A percentile compares a stretch with the other conserved stretches of the same genome.
phyloP scores from a whole-genome alignment of 2,329 filamentous ascomycete genomes.

The Aspergillus uvarum region DNA sequence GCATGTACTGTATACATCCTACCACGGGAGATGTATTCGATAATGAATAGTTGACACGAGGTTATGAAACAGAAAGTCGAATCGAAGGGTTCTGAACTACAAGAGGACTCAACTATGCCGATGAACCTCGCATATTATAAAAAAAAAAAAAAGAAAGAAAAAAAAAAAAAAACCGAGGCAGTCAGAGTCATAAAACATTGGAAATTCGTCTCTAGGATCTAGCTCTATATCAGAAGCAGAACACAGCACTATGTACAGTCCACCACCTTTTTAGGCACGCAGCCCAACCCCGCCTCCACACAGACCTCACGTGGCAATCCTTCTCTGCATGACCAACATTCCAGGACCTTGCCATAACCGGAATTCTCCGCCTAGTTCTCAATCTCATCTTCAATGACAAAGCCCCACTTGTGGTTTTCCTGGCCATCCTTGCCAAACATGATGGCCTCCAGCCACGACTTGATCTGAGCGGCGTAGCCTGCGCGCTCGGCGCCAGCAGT shows the following conservation, averaged over 20 bases:
- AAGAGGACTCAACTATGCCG: too few species aligned
- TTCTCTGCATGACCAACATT: not conserved
- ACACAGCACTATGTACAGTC: not conserved
- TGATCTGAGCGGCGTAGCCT: slow-evolving; percentile 51
- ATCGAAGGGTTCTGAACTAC: too few species aligned
- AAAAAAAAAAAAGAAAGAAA: too few species aligned
- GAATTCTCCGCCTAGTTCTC: slow-evolving; percentile 22
- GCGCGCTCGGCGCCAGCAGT: slow-evolving; percentile 28
- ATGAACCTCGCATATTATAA: too few species aligned
- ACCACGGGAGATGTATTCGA: too few species aligned
- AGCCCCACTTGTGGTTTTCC: slow-evolving; percentile 67
- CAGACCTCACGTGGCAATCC: not conserved
- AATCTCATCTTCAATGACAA: slow-evolving; percentile 63
- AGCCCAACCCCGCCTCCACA: not conserved
- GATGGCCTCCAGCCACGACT: slow-evolving; percentile 67
- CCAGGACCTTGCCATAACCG: not conserved
- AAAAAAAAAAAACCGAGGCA: too few species aligned
- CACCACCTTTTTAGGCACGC: not conserved
- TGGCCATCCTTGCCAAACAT: slow-evolving; percentile 72
- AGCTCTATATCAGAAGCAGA: not conserved
- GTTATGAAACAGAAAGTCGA: too few species aligned
- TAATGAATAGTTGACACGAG: too few species aligned
- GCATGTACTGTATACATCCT: too few species aligned
- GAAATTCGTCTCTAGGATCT: not conserved
- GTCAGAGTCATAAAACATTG: not conserved